Base-by-base conservation (phyloP, 108 stramenopile genomes). In the Pseudonitzschia multistriata region DNA sequence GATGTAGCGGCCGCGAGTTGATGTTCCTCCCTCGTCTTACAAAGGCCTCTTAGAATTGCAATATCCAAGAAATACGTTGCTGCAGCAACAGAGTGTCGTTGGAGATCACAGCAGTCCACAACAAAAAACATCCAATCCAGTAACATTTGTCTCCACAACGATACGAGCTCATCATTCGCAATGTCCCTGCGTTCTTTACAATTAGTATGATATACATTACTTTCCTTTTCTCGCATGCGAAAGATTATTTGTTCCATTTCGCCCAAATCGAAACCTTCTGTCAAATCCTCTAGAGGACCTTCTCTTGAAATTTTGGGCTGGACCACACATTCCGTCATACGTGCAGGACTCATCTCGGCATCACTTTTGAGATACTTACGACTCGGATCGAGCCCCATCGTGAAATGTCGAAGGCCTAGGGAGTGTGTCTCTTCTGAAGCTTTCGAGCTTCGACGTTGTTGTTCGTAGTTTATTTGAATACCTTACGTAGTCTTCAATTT, bases 81-180 rank as follows among this genome's bases (percentile, higher is more conserved):
- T 24, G 78, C 67, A 21, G 74, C 68, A 0, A 85, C 84, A 25
- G 84, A 54, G 37, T 81, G 79, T 45, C 80, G 66, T 56, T 82
- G 74, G 19, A 85, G 73, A 13, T 65, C 33, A 57, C 84, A 75
- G 52, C 76, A 64, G 62, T 88, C 87, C 1, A 88, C 74, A n/a
- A 88, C 61, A 33, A 53, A 49, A 50, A 73, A 81, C 87, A 88
- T 88, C 84, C 87, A 88, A 29, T 80, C 78, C 36, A 71, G 60
- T 19, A 88, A 62, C 47, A 80, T 81, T 33, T 72, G 62, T 33
- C 85, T 42, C 85, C 85, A 86, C 37, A 68, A 40, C 11, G 61
- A 71, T 11, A 68, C 68, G 55, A 79, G 49, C 39, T 75, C 74
- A 33, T 68, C 33, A 24, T 33, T 30, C 7, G 50, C 50, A 52